Evolutionary conservation across 129 eudicot species (phyloP).

Genomic region (Silybum marianum): DNA sequence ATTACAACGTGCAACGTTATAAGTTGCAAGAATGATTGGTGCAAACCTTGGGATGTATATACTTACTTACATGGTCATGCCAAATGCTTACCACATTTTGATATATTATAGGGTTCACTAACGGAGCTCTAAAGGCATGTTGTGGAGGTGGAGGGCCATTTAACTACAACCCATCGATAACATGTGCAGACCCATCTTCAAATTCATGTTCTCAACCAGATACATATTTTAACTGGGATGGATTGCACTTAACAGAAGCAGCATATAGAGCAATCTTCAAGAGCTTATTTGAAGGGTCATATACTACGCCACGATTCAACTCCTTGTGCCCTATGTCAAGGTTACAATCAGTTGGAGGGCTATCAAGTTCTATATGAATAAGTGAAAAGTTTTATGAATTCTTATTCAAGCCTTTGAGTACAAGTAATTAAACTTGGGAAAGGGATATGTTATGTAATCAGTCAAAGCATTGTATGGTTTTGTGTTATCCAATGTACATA

Average conservation of each 20-base stretch:
- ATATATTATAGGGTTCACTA: constrained; percentile 43
- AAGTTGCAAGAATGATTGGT: neutral
- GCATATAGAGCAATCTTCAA: constrained; percentile 42
- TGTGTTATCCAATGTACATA: constrained; percentile 9
- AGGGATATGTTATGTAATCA: neutral
- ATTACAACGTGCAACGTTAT: neutral
- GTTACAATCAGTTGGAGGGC: constrained; percentile 8
- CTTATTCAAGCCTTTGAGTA: constrained; percentile 8
- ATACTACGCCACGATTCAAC: constrained; percentile 29
- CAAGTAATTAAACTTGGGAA: constrained; percentile 10
- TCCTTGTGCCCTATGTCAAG: constrained; percentile 30
- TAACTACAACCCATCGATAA: constrained; percentile 33
- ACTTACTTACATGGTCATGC: neutral
- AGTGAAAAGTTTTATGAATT: neutral
- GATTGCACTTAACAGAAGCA: constrained; percentile 64
- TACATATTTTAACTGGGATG: constrained; percentile 60
- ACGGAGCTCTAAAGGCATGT: constrained; percentile 52
- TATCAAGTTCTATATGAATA: constrained; percentile 11
- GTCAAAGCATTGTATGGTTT: neutral
- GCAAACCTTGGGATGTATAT: neutral
- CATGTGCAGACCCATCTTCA: constrained; percentile 40
- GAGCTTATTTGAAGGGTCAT: constrained; percentile 45
- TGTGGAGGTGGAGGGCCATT: constrained; percentile 64
- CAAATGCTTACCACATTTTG: neutral
- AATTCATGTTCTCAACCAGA: constrained; percentile 52